A percentile compares a stretch with the other conserved stretches of the same genome.
Conservation (phyloP, 192 early-diverging fungal species). For the Coemansia sp. region DNA sequence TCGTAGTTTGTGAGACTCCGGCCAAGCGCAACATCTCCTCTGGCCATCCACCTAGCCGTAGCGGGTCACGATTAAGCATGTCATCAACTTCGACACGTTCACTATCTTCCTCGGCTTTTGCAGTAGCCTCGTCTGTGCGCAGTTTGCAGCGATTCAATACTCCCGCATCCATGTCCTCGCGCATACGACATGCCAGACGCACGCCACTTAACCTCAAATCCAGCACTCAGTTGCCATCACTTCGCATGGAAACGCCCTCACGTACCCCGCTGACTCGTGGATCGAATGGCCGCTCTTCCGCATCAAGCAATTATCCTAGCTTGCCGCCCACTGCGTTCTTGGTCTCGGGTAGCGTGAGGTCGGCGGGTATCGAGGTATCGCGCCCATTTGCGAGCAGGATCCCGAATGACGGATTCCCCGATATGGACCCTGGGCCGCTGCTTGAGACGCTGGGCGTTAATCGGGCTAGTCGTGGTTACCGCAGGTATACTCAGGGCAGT, state of each 20-base stretch:
- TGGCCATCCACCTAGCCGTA: not conserved
- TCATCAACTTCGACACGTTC: not conserved
- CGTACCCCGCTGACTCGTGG: not conserved
- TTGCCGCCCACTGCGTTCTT: not conserved
- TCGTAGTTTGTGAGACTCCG: not conserved
- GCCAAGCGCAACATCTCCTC: not conserved
- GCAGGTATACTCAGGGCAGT: constrained; percentile 1
- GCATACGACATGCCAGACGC: not conserved
- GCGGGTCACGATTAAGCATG: not conserved
- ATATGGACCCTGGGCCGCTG: not conserved
- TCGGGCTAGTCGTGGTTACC: not conserved
- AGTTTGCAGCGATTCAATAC: not conserved
- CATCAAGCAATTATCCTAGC: not conserved
- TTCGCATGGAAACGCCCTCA: not conserved
- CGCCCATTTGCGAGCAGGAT: not conserved
- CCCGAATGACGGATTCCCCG: constrained; percentile 18
- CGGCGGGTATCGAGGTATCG: not conserved
- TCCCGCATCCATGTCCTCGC: not conserved
- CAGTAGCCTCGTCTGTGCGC: not conserved
- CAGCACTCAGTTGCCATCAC: not conserved
- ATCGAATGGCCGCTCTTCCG: not conserved
- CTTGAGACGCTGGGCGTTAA: not conserved
- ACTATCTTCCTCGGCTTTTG: not conserved
- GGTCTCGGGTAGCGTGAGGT: not conserved
- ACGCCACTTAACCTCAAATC: constrained; percentile 14